These are phyloP conservation scores for Hibiscus tridactylites DNA, from an alignment of 345 rosid species.

Conservation along the genomic window DNA sequence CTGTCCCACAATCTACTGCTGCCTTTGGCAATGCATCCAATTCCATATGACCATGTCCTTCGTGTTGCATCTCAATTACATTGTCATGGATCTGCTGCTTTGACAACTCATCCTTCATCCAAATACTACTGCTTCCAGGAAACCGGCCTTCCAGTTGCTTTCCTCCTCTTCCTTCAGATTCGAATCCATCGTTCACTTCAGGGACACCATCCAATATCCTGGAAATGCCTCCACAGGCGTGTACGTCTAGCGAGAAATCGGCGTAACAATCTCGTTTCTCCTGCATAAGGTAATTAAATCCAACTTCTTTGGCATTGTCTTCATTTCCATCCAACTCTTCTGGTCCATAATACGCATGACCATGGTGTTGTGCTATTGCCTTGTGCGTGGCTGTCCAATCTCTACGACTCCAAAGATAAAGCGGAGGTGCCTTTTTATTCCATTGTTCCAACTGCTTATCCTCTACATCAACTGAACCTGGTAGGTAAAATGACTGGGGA, in stretches of 20 bases:
- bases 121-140: slow-evolving; percentile 1
- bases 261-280: background rate
- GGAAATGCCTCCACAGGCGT: slow-evolving; percentile 3
- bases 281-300: slow-evolving; percentile 11
- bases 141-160: background rate
- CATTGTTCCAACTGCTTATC: slow-evolving; percentile 47
- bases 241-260: slow-evolving; percentile 1
- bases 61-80: slow-evolving; percentile 1
- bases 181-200: background rate
- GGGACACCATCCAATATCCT: slow-evolving; percentile 12
- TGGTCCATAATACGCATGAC: slow-evolving; percentile 22
- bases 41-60: background rate
- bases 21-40: background rate
- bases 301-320: background rate
- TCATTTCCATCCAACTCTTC: background rate
- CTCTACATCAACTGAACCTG: slow-evolving; percentile 45
- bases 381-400: slow-evolving; percentile 44
- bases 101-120: background rate
- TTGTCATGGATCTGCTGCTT: background rate
- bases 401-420: slow-evolving; percentile 64
- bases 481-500: slow-evolving; percentile 66
- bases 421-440: slow-evolving; percentile 45
- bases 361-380: slow-evolving; percentile 29
- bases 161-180: slow-evolving; percentile 2
- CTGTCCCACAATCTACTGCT: background rate